A percentile compares a stretch with the other conserved stretches of the same genome.
Conservation (phyloP, 2,329 filamentous ascomycete species). For the Curvularia sp. region DNA sequence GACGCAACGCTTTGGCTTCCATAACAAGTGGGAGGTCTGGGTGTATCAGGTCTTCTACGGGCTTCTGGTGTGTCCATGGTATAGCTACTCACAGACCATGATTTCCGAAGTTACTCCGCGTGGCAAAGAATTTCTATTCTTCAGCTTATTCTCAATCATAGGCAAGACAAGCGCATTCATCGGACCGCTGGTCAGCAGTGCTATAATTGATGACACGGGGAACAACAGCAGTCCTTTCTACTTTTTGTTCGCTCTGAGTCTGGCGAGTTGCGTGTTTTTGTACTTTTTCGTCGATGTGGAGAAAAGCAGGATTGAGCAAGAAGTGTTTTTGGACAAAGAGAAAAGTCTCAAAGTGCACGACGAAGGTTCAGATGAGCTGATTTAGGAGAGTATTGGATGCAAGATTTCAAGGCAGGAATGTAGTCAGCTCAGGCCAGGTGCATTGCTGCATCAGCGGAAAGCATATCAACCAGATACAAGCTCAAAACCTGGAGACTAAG, state of each 20-base stretch:
- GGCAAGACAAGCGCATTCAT: constrained; percentile 74
- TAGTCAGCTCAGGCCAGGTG: neutral
- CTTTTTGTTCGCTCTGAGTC: constrained; percentile 58
- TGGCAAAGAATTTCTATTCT: constrained; percentile 75
- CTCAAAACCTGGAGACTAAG: too few species aligned
- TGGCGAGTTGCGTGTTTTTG: constrained; percentile 31
- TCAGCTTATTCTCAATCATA: constrained; percentile 72
- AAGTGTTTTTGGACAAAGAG: constrained; percentile 35
- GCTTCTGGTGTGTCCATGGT: constrained; percentile 73
- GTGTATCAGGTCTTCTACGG: constrained; percentile 65
- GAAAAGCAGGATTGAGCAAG: constrained; percentile 36
- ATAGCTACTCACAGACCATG: constrained; percentile 74
- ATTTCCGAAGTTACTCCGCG: constrained; percentile 73
- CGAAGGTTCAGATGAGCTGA: constrained; percentile 1
- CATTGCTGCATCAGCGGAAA: too few species aligned
- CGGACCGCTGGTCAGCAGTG: constrained; percentile 71
- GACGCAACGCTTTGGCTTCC: constrained; percentile 62
- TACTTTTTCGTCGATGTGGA: constrained; percentile 36
- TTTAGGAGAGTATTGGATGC: neutral
- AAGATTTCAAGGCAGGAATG: neutral
- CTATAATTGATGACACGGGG: constrained; percentile 69
- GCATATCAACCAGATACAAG: too few species aligned
- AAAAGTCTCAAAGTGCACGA: constrained; percentile 18
- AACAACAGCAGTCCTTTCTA: constrained; percentile 71
- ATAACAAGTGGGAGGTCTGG: constrained; percentile 63